These are phyloP conservation scores for Chlorella sorokiniana DNA, from an alignment of 139 green algal species.

Conservation along the genomic window DNA sequence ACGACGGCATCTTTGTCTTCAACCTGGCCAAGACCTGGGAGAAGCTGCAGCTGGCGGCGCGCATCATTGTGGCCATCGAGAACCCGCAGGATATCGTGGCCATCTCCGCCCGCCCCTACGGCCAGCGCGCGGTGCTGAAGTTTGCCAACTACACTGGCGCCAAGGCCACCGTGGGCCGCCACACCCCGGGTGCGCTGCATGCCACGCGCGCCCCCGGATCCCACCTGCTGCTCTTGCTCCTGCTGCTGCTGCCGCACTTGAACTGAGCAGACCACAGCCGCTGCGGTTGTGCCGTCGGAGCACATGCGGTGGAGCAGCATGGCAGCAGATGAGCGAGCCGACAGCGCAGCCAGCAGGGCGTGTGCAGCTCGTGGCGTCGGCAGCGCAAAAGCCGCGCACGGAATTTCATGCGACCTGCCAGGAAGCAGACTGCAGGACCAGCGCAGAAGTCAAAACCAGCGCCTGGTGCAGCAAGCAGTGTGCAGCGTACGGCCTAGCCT, in stretches of 20 bases:
- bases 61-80: slow-evolving; percentile 98
- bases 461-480: no score
- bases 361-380: no score
- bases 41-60: slow-evolving; percentile 98
- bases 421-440: no score
- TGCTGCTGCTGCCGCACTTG: background rate
- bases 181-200: slow-evolving; percentile 88
- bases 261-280: no score
- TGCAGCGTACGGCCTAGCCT: no score
- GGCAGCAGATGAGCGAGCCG: no score
- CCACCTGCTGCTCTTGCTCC: background rate
- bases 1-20: slow-evolving; percentile 98
- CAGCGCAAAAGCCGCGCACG: no score
- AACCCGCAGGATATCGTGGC: slow-evolving; percentile 88
- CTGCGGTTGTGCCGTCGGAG: no score
- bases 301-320: no score
- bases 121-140: slow-evolving; percentile 98
- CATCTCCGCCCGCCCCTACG: slow-evolving; percentile 90
- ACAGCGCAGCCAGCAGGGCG: no score
- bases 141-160: slow-evolving; percentile 97
- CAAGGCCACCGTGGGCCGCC: slow-evolving; percentile 92
- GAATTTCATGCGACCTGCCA: no score
- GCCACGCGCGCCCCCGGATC: background rate
- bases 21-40: slow-evolving; percentile 99
- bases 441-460: no score